A percentile compares a stretch with the other conserved stretches of the same genome.
These are phyloP conservation scores for Ceratobasidium sp. DNA, from an alignment of 1,284 basidiomycete genomes.

Conservation along the genomic window DNA sequence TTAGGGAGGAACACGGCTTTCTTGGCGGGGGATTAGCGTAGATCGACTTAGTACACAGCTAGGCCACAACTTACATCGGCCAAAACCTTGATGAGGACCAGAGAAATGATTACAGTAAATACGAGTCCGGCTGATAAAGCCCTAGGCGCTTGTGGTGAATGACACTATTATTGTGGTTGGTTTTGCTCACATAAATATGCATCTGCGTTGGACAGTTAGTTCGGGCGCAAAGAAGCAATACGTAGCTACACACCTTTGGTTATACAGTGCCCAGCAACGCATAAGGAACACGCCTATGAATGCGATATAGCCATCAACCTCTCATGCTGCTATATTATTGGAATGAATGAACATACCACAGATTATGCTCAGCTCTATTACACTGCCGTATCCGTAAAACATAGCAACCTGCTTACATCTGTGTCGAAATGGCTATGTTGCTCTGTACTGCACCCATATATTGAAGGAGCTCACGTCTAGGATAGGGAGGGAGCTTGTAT, in stretches of 20 bases:
- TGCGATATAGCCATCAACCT: neutral
- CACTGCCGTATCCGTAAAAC: neutral
- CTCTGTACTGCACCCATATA: neutral
- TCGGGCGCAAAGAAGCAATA: neutral
- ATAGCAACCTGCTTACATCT: neutral
- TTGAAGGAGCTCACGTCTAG: neutral
- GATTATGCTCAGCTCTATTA: neutral
- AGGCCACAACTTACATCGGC: neutral
- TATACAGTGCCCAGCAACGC: constrained; percentile 27
- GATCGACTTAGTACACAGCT: neutral
- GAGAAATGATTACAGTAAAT: neutral
- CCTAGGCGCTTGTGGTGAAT: neutral
- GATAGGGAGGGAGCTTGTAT: neutral
- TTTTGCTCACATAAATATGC: neutral
- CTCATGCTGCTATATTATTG: neutral
- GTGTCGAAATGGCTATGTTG: neutral
- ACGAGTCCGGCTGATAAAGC: neutral
- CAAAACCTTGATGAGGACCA: constrained; percentile 6
- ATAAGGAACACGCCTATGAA: constrained; percentile 1
- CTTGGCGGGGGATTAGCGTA: neutral
- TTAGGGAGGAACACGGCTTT: constrained; percentile 8
- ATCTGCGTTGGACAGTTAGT: neutral
- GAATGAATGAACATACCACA: neutral
- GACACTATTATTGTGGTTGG: neutral
- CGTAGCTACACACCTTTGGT: neutral